These are phyloP conservation scores for Coemansia sp. DNA, from an alignment of 192 early-diverging fungal genomes.

Conservation along the genomic window DNA sequence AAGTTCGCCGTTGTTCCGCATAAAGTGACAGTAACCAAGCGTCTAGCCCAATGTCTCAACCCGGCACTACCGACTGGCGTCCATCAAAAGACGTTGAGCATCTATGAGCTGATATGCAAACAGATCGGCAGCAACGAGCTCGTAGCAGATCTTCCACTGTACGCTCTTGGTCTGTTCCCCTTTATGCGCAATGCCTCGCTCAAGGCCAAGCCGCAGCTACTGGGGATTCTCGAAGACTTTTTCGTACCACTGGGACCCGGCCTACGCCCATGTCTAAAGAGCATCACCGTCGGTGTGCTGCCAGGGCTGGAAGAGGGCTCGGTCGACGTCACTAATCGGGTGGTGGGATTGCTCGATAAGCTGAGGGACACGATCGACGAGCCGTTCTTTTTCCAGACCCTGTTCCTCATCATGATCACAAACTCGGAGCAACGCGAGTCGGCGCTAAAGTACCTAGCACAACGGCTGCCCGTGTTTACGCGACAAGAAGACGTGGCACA, in stretches of 20 bases:
- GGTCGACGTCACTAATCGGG: conserved; percentile 80
- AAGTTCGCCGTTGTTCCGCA: conserved; percentile 79
- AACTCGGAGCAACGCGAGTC: conserved; percentile 68
- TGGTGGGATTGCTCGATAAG: conserved; percentile 66
- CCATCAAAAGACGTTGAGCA: conserved; percentile 90
- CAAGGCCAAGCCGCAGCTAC: conserved; percentile 82
- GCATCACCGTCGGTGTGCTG: conserved; percentile 78
- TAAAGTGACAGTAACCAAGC: conserved; percentile 84
- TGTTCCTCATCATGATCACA: conserved; percentile 82
- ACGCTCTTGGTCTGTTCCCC: conserved; percentile 89
- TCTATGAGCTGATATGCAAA: conserved; percentile 79
- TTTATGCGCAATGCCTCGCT: conserved; percentile 86
- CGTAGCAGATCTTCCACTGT: conserved; percentile 80
- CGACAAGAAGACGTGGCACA: conserved; percentile 69
- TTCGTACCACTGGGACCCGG: conserved; percentile 73
- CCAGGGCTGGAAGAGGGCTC: conserved; percentile 90
- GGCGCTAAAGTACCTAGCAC: conserved; percentile 77
- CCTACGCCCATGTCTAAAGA: conserved; percentile 77
- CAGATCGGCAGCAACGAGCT: conserved; percentile 74
- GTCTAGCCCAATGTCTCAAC: conserved; percentile 93
- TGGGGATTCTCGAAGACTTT: conserved; percentile 74
- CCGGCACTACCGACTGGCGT: conserved; percentile 94
- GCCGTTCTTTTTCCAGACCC: conserved; percentile 78
- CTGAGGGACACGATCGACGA: conserved; percentile 70
- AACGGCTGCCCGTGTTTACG: conserved; percentile 63